phyloP scores from a whole-genome alignment of 1,139 yeast genomes.

The Suhomyces bribrorum region DNA sequence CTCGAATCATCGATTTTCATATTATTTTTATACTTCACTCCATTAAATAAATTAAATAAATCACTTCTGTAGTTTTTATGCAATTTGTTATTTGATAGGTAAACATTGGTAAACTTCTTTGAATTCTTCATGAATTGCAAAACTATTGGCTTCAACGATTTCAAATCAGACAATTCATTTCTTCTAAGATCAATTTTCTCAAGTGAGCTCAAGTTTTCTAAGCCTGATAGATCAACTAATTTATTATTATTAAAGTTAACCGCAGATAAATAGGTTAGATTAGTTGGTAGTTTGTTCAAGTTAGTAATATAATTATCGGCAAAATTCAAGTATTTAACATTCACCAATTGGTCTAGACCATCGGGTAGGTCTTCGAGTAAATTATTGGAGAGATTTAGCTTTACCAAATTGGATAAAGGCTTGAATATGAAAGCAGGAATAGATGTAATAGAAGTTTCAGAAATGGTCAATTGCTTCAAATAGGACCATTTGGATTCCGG shows the following conservation, averaged over 20 bases:
- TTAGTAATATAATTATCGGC: conserved; percentile 53
- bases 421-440: conserved; percentile 50
- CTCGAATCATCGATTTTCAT: conserved; percentile 60
- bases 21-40: conserved; percentile 49
- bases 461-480: conserved; percentile 56
- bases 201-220: conserved; percentile 46
- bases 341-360: conserved; percentile 50
- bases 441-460: conserved; percentile 53
- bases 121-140: conserved; percentile 36
- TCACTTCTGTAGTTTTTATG: conserved; percentile 55
- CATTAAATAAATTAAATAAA: conserved; percentile 54
- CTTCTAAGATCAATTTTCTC: conserved; percentile 62
- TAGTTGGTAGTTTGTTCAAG: conserved; percentile 41
- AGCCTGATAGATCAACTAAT: conserved; percentile 45
- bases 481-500: conserved; percentile 53
- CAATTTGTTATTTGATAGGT: conserved; percentile 46
- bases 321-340: conserved; percentile 56
- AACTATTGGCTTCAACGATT: conserved; percentile 38
- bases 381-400: conserved; percentile 60
- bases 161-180: conserved; percentile 41
- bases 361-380: conserved; percentile 51
- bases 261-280: conserved; percentile 46
- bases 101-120: conserved; percentile 33
- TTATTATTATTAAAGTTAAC: conserved; percentile 59
- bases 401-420: conserved; percentile 52